phyloP scores from a whole-genome alignment of 441 rosid species.

The Melastoma candidum region DNA sequence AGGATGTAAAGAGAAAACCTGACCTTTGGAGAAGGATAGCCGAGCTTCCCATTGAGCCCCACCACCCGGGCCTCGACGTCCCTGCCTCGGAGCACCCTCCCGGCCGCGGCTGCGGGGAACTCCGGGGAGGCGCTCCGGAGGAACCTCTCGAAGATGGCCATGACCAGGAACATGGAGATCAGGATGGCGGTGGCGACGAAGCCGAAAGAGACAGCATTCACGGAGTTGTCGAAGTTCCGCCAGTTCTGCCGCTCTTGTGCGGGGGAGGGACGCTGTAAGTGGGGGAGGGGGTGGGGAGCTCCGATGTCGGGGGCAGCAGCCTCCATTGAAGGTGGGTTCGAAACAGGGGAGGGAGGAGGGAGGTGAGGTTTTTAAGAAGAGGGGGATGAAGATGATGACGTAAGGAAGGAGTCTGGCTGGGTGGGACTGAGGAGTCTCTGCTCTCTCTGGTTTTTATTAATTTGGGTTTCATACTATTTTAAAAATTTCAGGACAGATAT shows the following conservation, averaged over 20 bases:
- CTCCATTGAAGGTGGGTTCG: too few relatives aligned
- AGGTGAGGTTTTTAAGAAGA: too few relatives aligned
- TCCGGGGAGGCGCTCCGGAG: slow-evolving; percentile 50
- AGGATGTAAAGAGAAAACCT: slow-evolving; percentile 16
- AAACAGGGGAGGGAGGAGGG: too few relatives aligned
- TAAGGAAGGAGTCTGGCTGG: too few relatives aligned
- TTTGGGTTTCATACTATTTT: too few relatives aligned
- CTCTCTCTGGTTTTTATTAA: too few relatives aligned
- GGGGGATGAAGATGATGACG: too few relatives aligned
- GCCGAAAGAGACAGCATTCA: slow-evolving; percentile 89
- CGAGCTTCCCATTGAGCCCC: slow-evolving; percentile 41
- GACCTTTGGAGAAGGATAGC: slow-evolving; percentile 79
- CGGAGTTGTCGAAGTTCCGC: slow-evolving; percentile 67
- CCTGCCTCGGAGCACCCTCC: slow-evolving; percentile 12
- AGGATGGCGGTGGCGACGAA: slow-evolving; percentile 96
- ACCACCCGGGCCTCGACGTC: slow-evolving; percentile 53
- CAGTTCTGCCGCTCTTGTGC: slow-evolving; percentile 44
- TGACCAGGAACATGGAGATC: slow-evolving; percentile 90
- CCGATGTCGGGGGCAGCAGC: too few relatives aligned
- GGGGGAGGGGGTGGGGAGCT: too few relatives aligned
- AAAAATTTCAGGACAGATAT: too few relatives aligned
- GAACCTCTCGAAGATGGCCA: slow-evolving; percentile 89
- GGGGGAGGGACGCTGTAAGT: too few relatives aligned
- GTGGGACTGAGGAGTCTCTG: too few relatives aligned
- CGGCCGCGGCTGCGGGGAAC: slow-evolving; percentile 2